These are phyloP conservation scores for Botrytis hyacinthi DNA, from an alignment of 2,329 filamentous ascomycete species.

Conservation along the genomic window DNA sequence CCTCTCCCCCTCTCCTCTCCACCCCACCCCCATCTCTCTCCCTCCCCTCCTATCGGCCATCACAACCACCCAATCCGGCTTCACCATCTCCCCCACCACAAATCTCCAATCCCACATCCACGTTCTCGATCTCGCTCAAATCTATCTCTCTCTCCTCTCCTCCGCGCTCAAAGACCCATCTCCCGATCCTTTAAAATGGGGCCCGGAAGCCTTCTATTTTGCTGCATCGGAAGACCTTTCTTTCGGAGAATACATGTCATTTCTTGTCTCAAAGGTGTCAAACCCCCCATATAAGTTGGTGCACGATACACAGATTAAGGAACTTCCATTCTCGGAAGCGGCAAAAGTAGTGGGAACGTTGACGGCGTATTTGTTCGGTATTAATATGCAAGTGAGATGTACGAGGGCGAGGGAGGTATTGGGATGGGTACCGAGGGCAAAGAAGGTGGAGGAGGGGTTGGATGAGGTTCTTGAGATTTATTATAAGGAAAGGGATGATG, in stretches of 20 bases:
- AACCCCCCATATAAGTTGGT: background rate
- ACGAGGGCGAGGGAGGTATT: conserved; percentile 17
- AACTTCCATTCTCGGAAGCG: background rate
- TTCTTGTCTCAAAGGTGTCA: background rate
- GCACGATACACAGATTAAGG: background rate
- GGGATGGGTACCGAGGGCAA: conserved; percentile 18
- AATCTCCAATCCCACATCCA: conserved; percentile 24
- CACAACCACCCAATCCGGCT: conserved; percentile 10
- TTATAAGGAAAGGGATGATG: background rate
- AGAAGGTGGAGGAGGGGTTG: conserved; percentile 8
- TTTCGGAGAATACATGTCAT: conserved; percentile 16
- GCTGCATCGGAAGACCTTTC: conserved; percentile 7
- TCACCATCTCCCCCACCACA: conserved; percentile 18
- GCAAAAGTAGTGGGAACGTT: conserved; percentile 5
- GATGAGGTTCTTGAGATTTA: conserved; percentile 18
- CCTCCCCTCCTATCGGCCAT: conserved; percentile 8
- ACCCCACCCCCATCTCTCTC: conserved; percentile 23
- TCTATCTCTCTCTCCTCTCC: conserved; percentile 22
- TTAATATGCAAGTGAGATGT: conserved; percentile 21
- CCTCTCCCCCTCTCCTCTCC: conserved; percentile 21
- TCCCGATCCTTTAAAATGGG: conserved; percentile 9
- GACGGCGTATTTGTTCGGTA: conserved; percentile 7
- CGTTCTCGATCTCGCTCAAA: conserved; percentile 24
- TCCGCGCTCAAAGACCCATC: conserved; percentile 7
- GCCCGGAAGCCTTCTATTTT: conserved; percentile 25